phyloP scores from a whole-genome alignment of 2,329 filamentous ascomycete species.

The Epichloe sp. region DNA sequence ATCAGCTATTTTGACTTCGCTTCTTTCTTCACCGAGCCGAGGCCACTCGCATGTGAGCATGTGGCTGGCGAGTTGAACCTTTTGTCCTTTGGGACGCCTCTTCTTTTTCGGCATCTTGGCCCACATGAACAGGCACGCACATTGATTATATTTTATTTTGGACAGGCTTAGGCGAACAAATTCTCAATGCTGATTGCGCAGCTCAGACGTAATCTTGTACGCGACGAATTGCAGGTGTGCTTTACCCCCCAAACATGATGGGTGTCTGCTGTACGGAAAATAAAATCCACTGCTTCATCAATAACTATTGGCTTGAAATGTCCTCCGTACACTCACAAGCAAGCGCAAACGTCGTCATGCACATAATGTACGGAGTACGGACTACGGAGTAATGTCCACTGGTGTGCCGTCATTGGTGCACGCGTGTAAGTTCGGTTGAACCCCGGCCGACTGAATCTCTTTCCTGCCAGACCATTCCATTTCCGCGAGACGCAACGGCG shows the following conservation, averaged over 20 bases:
- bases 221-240: too few species aligned
- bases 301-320: too few species aligned
- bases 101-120: neutral
- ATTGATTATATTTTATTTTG: neutral
- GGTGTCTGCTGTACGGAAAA: too few species aligned
- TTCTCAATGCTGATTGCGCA: neutral
- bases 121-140: too few species aligned
- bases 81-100: neutral
- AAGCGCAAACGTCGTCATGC: too few species aligned
- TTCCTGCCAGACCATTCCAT: neutral
- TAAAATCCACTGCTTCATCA: too few species aligned
- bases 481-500: too few species aligned
- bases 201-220: too few species aligned
- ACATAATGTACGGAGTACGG: too few species aligned
- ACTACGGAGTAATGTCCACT: neutral
- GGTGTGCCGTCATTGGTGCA: too few species aligned
- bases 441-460: slow-evolving; percentile 5
- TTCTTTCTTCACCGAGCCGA: neutral
- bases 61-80: neutral
- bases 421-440: slow-evolving; percentile 8
- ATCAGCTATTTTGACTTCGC: neutral
- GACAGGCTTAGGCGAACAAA: neutral
- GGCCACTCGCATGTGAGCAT: neutral
- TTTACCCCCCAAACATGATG: too few species aligned
- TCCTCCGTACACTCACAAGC: too few species aligned